Evolutionary conservation across 169 alveolate genomes (phyloP).

Genomic region (Gregarina niphandrodes): DNA sequence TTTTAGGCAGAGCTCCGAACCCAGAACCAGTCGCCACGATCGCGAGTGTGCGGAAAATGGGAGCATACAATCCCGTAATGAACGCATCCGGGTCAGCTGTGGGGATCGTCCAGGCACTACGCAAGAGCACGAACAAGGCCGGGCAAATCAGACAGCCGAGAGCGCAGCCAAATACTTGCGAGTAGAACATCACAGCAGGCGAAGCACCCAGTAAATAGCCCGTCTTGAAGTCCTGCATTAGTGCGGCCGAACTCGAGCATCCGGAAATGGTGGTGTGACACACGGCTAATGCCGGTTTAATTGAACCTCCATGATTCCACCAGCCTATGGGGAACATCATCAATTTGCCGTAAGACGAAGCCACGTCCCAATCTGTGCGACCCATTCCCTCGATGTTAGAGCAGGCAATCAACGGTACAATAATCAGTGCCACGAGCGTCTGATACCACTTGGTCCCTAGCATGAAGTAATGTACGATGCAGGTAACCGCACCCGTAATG

Average conservation of each 20-base stretch:
- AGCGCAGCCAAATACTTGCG: background rate
- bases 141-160: background rate
- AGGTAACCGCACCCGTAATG: background rate
- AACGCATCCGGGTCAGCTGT: no score
- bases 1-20: background rate
- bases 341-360: background rate
- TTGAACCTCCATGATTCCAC: background rate
- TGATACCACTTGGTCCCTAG: conserved; percentile 1
- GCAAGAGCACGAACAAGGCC: no score
- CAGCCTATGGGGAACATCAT: conserved; percentile 1
- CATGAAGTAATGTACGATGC: background rate
- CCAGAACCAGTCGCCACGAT: background rate
- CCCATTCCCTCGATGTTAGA: conserved; percentile 1
- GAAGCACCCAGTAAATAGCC: background rate
- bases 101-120: no score
- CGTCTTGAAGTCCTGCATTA: conserved; percentile 1
- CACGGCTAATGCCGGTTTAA: background rate
- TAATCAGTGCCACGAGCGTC: background rate
- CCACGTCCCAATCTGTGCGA: background rate
- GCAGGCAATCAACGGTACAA: background rate
- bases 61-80: background rate
- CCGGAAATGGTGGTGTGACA: background rate
- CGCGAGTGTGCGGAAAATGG: background rate
- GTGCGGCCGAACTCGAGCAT: background rate
- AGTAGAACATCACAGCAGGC: background rate